Base-by-base conservation (phyloP, 1,139 yeast genomes). In the Neolecta irregularis region DNA sequence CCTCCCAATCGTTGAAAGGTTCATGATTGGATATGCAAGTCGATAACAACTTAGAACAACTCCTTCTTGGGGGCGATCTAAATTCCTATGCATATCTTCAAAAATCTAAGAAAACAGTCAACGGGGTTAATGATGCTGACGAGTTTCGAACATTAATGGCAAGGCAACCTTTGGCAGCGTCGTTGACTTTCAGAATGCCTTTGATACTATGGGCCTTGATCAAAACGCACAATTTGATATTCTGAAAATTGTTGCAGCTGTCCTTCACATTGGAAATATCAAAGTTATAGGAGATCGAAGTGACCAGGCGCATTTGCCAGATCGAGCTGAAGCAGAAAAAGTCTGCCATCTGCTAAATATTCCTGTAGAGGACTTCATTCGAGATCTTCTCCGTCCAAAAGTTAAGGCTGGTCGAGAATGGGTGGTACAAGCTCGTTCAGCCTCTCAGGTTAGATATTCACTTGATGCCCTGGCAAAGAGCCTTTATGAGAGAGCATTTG, bases 351-450 rank as follows among this genome's bases (percentile, higher is more conserved):
- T 83, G 22, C 62, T 88, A 29, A 92, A 92, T 1, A 67, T 88
- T 22, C 55, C 67, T 4, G 59, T 65, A 19, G 59, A 60, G 1
- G 70, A 65, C 9, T 73, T 88, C 46, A 58, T 58, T 41, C 62
- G 62, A 21, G 65, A 77, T 1, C 61, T 91, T 15, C 56, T 85
- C 28, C 68, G 71, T 29, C 96, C 96, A 4, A 74, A 72, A 48
- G 93, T 85, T 9, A 81, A 74, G 52, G 95, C 96, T 2, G 98
- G 98, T 2, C 68, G 72, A 46, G 98, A 91, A 53, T 67, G 69
- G 58, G 81, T 88, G 19, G 68, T 72, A 11, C 93, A 81, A 51
- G 72, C 91, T 17, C 71, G 79, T 48, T 73, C 75, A 35, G 76
- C 94, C 0, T 56, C 66, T 0, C 96, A 88, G 52, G 93, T 88